Base-by-base conservation (phyloP, 352 stramenopile species). In the Phytophthora ramorum region DNA sequence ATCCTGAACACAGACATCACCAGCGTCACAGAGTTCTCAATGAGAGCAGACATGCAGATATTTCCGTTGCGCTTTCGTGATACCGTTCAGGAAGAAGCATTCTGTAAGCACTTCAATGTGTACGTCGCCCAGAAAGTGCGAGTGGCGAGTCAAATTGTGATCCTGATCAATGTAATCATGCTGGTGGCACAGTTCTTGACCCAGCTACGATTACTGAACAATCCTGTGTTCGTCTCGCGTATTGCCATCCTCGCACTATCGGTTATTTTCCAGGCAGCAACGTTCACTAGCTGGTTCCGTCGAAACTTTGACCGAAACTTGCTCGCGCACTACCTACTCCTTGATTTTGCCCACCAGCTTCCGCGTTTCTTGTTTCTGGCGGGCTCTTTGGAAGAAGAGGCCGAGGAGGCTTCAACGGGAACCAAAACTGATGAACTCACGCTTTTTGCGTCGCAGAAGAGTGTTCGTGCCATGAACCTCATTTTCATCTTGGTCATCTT, bases 71-170 rank as follows among this genome's bases (percentile, higher is more conserved):
- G 75, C 2, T 92, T 92, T 50, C 73, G 66, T n/a, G 81, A 92
- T 71, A 35, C 44, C 7, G 78, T 65, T 34, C 69, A 90, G 26
- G 83, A 91, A 72, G 83, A 92, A 35, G 75, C 83, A 35, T 92
- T 92, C 45, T 81, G 73, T 61, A 87, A 88, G 51, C 83, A 92
- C 64, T 92, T 85, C 71, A 89, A 85, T 30, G 55, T 89, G 17
- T 92, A 92, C 57, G 83, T 92, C 44, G 66, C 81, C 49, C 76
- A 75, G 30, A 92, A 92, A 70, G 78, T 92, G 54, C 78, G 78
- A 24, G 49, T 79, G 7, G 75, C 81, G 3, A 83, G 76, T 37
- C 66, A 74, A 32, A 81, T 92, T 28, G 54, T 89, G 46, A 68
- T 81, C 16, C 45, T 70, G 38, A 51, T 90, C n/a, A 79, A 89